These are phyloP conservation scores for Acer campestre DNA, from an alignment of 345 rosid species.

Conservation along the genomic window DNA sequence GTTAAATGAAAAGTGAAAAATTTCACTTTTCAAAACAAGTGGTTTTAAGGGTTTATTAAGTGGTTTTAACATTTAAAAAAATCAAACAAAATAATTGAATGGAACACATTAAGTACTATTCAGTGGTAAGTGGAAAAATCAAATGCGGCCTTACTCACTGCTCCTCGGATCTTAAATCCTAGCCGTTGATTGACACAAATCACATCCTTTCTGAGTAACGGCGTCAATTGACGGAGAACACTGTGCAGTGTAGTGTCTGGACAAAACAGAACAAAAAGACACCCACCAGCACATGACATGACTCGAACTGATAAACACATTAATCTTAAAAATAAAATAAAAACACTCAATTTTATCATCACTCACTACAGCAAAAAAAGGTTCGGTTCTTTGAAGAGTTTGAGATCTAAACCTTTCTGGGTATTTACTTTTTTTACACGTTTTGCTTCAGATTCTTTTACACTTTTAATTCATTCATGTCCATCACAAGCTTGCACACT, in stretches of 20 bases:
- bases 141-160: no score
- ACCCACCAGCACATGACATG: constrained; percentile 26
- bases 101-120: no score
- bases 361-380: neutral
- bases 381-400: neutral
- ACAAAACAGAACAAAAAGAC: constrained; percentile 25
- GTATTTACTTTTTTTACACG: neutral
- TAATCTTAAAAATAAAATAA: no score
- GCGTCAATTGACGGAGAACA: neutral
- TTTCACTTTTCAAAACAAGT: no score
- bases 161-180: constrained; percentile 17
- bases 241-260: neutral
- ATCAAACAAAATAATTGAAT: no score
- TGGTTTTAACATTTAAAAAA: no score
- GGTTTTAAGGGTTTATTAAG: no score
- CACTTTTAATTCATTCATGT: neutral
- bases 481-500: neutral
- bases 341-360: neutral
- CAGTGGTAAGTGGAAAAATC: no score
- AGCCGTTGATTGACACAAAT: constrained; percentile 10
- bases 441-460: neutral
- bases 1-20: no score
- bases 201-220: neutral
- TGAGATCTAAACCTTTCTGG: constrained; percentile 2
- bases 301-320: neutral